These are phyloP conservation scores for Betula pendula DNA, from an alignment of 306 rosid genomes.

Conservation along the genomic window DNA sequence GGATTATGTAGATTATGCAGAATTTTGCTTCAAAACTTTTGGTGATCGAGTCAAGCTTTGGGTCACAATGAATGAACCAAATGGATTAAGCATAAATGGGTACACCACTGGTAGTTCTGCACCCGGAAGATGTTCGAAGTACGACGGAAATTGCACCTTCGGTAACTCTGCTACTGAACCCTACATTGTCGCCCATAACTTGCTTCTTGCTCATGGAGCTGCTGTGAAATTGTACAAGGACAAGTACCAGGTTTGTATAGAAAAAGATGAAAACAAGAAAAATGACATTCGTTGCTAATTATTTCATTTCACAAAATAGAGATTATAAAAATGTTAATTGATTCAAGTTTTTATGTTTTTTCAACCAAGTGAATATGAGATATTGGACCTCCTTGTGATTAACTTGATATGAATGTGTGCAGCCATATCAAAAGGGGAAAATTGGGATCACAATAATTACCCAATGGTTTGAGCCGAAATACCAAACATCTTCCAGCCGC, in stretches of 20 bases:
- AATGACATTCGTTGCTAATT: no score
- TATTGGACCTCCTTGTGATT: no score
- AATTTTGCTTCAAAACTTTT: conserved; percentile 42
- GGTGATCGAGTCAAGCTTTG: conserved; percentile 47
- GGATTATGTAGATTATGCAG: conserved; percentile 34
- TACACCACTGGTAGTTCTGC: conserved; percentile 31
- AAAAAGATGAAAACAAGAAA: no score
- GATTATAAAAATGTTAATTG: no score
- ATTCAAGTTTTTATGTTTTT: no score
- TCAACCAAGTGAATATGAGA: no score
- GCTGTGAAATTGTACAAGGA: conserved; percentile 35
- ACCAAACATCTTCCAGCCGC: conserved; percentile 19
- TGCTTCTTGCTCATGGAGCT: conserved; percentile 41
- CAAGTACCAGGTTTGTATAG: conserved; percentile 38
- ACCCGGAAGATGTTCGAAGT: conserved; percentile 46
- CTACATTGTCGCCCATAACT: conserved; percentile 40
- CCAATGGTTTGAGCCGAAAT: conserved; percentile 38
- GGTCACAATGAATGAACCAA: conserved; percentile 48
- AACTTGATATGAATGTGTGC: no score
- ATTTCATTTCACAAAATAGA: no score
- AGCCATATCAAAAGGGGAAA: conserved; percentile 28
- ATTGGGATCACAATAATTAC: conserved; percentile 44
- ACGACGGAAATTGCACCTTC: conserved; percentile 35
- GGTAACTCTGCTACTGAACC: conserved; percentile 48
- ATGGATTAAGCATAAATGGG: conserved; percentile 16